Evolutionary conservation across 2,329 filamentous ascomycete species (phyloP).

Genomic region (Cladobotryum mycophilum): DNA sequence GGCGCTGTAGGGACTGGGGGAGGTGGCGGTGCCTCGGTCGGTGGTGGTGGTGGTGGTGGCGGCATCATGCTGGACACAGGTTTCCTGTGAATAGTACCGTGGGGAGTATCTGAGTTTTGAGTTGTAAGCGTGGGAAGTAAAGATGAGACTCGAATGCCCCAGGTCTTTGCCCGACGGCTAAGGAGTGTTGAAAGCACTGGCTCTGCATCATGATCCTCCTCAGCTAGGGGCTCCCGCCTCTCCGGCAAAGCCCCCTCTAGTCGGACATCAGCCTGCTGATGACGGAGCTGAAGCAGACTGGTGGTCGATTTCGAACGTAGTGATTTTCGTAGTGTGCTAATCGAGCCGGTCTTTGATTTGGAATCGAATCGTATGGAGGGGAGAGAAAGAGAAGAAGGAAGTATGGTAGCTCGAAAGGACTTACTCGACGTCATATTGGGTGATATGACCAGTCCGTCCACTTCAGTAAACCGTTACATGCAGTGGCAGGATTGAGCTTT

Average conservation of each 20-base stretch:
- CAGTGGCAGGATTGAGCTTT: slow-evolving; percentile 12
- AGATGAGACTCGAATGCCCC: slow-evolving; percentile 31
- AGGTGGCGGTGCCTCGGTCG: not conserved
- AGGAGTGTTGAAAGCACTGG: slow-evolving; percentile 17
- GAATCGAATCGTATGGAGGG: slow-evolving; percentile 24
- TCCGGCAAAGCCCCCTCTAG: slow-evolving; percentile 7
- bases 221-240: not conserved
- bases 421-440: slow-evolving; percentile 42
- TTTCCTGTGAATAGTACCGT: slow-evolving; percentile 20
- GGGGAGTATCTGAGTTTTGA: slow-evolving; percentile 23
- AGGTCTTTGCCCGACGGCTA: slow-evolving; percentile 28
- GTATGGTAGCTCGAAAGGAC: slow-evolving; percentile 33
- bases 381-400: slow-evolving; percentile 33
- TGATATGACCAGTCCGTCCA: slow-evolving; percentile 25
- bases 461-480: slow-evolving; percentile 21
- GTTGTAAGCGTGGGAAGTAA: slow-evolving; percentile 34
- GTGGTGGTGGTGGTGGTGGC: not conserved
- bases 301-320: slow-evolving; percentile 18
- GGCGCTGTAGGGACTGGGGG: slow-evolving; percentile 3
- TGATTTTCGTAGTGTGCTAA: slow-evolving; percentile 16
- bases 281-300: slow-evolving; percentile 10
- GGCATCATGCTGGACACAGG: slow-evolving; percentile 12
- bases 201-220: slow-evolving; percentile 12
- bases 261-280: slow-evolving; percentile 12
- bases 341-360: slow-evolving; percentile 10